These are phyloP conservation scores for Podospora comata DNA, from an alignment of 495 filamentous ascomycete species.

Conservation along the genomic window DNA sequence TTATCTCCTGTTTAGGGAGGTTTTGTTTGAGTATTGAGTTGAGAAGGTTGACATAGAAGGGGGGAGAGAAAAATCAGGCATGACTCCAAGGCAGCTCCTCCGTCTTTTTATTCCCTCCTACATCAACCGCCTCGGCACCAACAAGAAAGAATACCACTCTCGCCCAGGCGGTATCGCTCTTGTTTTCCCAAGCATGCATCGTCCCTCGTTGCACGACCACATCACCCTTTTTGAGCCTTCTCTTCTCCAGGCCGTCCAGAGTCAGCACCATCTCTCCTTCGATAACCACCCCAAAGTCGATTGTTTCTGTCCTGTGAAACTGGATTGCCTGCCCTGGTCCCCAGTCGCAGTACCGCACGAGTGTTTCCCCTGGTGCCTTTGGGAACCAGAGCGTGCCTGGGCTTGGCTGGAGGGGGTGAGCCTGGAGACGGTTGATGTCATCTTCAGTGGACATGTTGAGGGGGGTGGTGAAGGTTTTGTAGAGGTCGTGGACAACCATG, in stretches of 20 bases:
- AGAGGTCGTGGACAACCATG: slow-evolving; percentile 40
- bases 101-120: slow-evolving; percentile 39
- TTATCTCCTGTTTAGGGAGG: neutral
- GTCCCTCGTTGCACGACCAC: slow-evolving; percentile 54
- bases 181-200: slow-evolving; percentile 61
- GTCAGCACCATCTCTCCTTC: slow-evolving; percentile 56
- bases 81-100: slow-evolving; percentile 37
- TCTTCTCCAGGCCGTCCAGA: slow-evolving; percentile 50
- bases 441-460: slow-evolving; percentile 34
- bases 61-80: too few species aligned
- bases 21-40: too few species aligned
- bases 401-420: slow-evolving; percentile 25
- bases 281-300: slow-evolving; percentile 68
- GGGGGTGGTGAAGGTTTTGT: slow-evolving; percentile 39
- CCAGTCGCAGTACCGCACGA: slow-evolving; percentile 53
- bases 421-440: slow-evolving; percentile 39
- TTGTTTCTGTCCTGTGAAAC: slow-evolving; percentile 60
- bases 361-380: slow-evolving; percentile 33
- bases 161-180: slow-evolving; percentile 46
- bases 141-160: slow-evolving; percentile 55
- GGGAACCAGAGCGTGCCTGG: slow-evolving; percentile 37
- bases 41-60: too few species aligned
- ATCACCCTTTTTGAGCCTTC: slow-evolving; percentile 53
- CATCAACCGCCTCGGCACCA: slow-evolving; percentile 39
- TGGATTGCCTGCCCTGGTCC: slow-evolving; percentile 38